These are phyloP conservation scores for Sarocladiaceae sp. DNA, from an alignment of 2,329 filamentous ascomycete species.

Conservation along the genomic window DNA sequence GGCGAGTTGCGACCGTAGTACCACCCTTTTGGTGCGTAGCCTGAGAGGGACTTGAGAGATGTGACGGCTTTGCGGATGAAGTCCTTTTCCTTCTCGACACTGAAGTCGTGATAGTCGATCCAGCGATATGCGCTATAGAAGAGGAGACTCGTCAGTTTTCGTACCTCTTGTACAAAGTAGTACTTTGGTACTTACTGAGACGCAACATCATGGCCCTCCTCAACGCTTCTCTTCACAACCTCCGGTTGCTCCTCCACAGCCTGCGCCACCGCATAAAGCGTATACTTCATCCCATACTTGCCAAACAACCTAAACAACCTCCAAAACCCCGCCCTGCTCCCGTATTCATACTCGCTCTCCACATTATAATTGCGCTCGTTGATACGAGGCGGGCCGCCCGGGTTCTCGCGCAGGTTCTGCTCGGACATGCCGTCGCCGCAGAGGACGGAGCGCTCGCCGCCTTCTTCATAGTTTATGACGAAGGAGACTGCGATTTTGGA, in stretches of 20 bases:
- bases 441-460: conserved; percentile 31
- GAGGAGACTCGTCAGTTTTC: not conserved
- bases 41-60: conserved; percentile 35
- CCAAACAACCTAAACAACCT: conserved; percentile 45
- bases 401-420: conserved; percentile 34
- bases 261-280: conserved; percentile 44
- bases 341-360: conserved; percentile 49
- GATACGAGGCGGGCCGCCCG: conserved; percentile 22
- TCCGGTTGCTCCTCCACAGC: conserved; percentile 44
- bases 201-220: conserved; percentile 46
- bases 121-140: conserved; percentile 36
- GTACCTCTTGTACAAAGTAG: not conserved
- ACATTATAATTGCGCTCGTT: conserved; percentile 41
- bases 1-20: conserved; percentile 40
- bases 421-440: conserved; percentile 34
- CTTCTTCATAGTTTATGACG: conserved; percentile 41
- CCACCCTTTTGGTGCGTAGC: conserved; percentile 42
- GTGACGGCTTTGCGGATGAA: conserved; percentile 40
- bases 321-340: conserved; percentile 45
- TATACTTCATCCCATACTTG: conserved; percentile 43
- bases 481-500: conserved; percentile 40
- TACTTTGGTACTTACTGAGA: conserved; percentile 24
- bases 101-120: conserved; percentile 45
- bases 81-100: conserved; percentile 40
- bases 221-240: conserved; percentile 41